Conservation (phyloP, 352 stramenopile genomes). For the Pelagophyceae sp. region DNA sequence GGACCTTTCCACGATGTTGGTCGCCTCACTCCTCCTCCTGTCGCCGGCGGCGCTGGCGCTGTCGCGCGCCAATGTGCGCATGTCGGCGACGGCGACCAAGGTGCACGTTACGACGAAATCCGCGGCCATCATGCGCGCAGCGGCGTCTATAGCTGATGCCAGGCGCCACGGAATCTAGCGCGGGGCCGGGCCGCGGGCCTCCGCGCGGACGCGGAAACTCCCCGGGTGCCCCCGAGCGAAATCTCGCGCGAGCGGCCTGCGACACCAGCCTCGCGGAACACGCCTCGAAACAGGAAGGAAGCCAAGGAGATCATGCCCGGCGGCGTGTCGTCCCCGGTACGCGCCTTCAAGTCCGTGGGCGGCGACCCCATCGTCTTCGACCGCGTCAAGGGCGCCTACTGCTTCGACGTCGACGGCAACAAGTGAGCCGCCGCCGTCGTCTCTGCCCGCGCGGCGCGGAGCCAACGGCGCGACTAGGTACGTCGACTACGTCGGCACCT, state of each 20-base stretch:
- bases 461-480: conserved; percentile 32
- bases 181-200: no score
- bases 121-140: conserved; percentile 4
- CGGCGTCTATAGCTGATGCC: no score
- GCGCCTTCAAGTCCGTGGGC: conserved; percentile 73
- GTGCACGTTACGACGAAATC: conserved; percentile 11
- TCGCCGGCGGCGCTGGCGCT: background rate
- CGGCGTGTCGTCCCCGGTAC: conserved; percentile 68
- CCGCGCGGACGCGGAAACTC: no score
- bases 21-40: background rate
- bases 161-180: no score
- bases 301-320: conserved; percentile 61
- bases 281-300: no score
- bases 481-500: conserved; percentile 66
- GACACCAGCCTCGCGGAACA: no score
- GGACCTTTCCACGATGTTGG: background rate
- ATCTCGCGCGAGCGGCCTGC: no score
- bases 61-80: background rate
- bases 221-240: no score
- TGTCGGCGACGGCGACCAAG: background rate
- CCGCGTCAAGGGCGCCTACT: conserved; percentile 66
- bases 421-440: conserved; percentile 51
- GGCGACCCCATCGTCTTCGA: conserved; percentile 76
- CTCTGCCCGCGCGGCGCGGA: background rate
- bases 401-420: conserved; percentile 70